Evolutionary conservation across 805 yeast species (phyloP).

Genomic region (Lipomyces chichibuensis): DNA sequence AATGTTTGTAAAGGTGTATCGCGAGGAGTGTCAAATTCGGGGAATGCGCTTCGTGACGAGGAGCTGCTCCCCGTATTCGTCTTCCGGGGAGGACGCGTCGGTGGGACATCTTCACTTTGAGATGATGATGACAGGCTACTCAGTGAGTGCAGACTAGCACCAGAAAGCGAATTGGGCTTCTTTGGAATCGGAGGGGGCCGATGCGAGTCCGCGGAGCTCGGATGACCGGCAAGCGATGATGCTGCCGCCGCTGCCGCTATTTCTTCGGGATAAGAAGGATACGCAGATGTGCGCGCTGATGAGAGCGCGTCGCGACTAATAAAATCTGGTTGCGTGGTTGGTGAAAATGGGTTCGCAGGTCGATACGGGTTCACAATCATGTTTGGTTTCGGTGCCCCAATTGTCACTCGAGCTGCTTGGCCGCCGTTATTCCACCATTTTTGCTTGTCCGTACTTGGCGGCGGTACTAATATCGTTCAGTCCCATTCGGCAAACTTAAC

Average conservation of each 20-base stretch:
- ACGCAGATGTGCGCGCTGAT: conserved; percentile 1
- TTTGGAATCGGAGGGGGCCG: conserved; percentile 30
- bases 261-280: background rate
- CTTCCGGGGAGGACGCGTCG: conserved; percentile 30
- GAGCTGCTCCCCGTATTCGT: conserved; percentile 4
- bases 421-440: conserved; percentile 96
- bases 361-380: conserved; percentile 67
- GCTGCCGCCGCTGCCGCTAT: conserved; percentile 13
- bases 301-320: conserved; percentile 11
- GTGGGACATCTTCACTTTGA: conserved; percentile 16
- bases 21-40: conserved; percentile 10
- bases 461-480: conserved; percentile 60
- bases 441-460: conserved; percentile 79
- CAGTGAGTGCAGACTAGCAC: conserved; percentile 20
- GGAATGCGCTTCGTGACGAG: conserved; percentile 1
- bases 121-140: conserved; percentile 14
- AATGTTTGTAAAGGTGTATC: conserved; percentile 33
- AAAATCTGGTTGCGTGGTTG: conserved; percentile 58
- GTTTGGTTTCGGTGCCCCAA: conserved; percentile 49
- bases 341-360: conserved; percentile 73
- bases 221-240: background rate
- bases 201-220: background rate
- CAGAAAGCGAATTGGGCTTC: conserved; percentile 25
- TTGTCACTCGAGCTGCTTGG: conserved; percentile 67
- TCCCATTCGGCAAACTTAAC: background rate